phyloP scores from a whole-genome alignment of 2,329 filamentous ascomycete genomes.

The Verticillium dahliae region DNA sequence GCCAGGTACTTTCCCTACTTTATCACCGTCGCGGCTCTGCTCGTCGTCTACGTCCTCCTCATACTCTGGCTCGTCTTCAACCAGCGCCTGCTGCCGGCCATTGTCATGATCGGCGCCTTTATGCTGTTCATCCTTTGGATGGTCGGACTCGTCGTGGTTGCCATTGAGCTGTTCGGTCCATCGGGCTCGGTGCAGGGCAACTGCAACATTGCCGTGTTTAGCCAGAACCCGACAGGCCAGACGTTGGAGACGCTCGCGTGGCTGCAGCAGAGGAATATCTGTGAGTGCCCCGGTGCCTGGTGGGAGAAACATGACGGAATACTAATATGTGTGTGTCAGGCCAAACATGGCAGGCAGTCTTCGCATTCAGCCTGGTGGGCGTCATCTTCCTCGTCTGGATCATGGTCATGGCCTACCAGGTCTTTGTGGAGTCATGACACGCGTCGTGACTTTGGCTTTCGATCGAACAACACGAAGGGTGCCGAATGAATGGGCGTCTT shows the following conservation, averaged over 20 bases:
- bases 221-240: conserved; percentile 40
- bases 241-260: conserved; percentile 52
- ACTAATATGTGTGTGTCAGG: conserved; percentile 26
- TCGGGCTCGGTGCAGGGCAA: conserved; percentile 50
- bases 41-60: conserved; percentile 59
- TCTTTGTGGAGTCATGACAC: conserved; percentile 35
- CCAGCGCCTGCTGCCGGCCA: conserved; percentile 52
- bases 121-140: conserved; percentile 64
- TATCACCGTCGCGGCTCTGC: conserved; percentile 51
- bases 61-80: conserved; percentile 58
- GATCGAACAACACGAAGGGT: background rate
- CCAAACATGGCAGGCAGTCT: conserved; percentile 59
- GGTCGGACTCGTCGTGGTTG: conserved; percentile 55
- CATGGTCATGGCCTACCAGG: conserved; percentile 61
- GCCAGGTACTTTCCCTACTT: conserved; percentile 62
- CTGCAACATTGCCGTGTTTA: conserved; percentile 53
- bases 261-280: conserved; percentile 58
- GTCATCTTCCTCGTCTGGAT: conserved; percentile 59
- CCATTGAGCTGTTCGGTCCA: conserved; percentile 58
- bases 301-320: background rate
- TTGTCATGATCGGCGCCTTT: conserved; percentile 59
- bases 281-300: conserved; percentile 32
- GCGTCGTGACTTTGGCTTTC: background rate
- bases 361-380: conserved; percentile 56
- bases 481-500: background rate